Evolutionary conservation across 2,329 filamentous ascomycete genomes (phyloP).

Genomic region (Ilyonectria sp.): DNA sequence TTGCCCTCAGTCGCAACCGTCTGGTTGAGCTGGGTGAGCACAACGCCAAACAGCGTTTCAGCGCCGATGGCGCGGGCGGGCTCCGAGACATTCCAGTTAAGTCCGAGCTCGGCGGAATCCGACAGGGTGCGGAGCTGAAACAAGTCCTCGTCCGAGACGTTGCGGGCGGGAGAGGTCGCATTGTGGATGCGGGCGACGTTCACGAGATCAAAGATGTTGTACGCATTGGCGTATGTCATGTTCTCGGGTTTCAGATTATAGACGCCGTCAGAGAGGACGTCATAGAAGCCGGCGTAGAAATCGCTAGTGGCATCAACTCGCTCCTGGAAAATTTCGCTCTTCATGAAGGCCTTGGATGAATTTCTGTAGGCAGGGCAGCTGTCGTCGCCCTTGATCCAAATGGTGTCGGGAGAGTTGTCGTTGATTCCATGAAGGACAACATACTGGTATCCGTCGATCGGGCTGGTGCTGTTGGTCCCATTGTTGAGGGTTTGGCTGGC

Average conservation of each 20-base stretch:
- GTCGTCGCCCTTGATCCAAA: slow-evolving; percentile 57
- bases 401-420: slow-evolving; percentile 52
- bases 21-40: slow-evolving; percentile 51
- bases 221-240: slow-evolving; percentile 54
- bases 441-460: slow-evolving; percentile 55
- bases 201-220: slow-evolving; percentile 55
- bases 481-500: slow-evolving; percentile 51
- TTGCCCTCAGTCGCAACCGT: slow-evolving; percentile 49
- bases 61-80: slow-evolving; percentile 50
- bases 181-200: slow-evolving; percentile 55
- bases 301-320: slow-evolving; percentile 47
- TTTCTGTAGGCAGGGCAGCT: slow-evolving; percentile 49
- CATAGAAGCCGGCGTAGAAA: slow-evolving; percentile 52
- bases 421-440: slow-evolving; percentile 51
- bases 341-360: slow-evolving; percentile 46
- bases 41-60: slow-evolving; percentile 49
- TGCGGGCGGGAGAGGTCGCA: slow-evolving; percentile 47
- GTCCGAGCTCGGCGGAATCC: slow-evolving; percentile 51
- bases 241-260: slow-evolving; percentile 51
- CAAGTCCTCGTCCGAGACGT: slow-evolving; percentile 52
- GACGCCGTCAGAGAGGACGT: slow-evolving; percentile 48
- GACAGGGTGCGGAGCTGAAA: slow-evolving; percentile 52
- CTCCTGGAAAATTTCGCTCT: slow-evolving; percentile 47
- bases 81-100: slow-evolving; percentile 52
- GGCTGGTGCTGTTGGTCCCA: slow-evolving; percentile 46